phyloP scores from a whole-genome alignment of 225 moss, liverwort and hornwort genomes.

The Anthoceros angustus region DNA sequence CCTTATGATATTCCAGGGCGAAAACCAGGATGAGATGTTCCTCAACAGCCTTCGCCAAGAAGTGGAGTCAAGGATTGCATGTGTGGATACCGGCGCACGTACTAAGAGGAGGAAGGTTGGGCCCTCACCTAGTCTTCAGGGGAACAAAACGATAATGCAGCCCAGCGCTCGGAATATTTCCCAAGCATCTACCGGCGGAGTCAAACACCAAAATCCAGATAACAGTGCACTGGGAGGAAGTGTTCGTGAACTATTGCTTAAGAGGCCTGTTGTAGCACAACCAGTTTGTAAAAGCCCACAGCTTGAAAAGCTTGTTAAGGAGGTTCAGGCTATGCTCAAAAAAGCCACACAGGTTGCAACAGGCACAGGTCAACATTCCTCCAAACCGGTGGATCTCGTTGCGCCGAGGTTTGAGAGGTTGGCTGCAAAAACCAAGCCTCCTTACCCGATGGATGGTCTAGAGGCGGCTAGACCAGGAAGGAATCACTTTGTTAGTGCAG shows the following conservation, averaged over 20 bases:
- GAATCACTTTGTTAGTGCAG: constrained; percentile 8
- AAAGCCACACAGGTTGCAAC: neutral
- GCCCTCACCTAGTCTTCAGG: neutral
- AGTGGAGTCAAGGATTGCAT: neutral
- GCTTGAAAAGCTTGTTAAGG: neutral
- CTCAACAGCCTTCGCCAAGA: constrained; percentile 1
- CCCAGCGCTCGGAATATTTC: too few relatives aligned
- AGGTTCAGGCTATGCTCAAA: neutral
- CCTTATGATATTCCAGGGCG: neutral
- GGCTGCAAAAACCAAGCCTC: neutral
- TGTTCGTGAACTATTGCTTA: neutral
- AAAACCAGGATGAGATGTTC: neutral
- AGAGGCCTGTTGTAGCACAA: neutral
- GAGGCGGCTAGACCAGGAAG: neutral
- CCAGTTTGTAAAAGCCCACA: neutral
- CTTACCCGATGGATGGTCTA: neutral
- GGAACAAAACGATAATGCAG: neutral
- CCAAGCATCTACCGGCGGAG: too few relatives aligned
- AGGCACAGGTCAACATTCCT: neutral
- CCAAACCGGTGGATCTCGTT: too few relatives aligned
- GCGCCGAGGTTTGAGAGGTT: too few relatives aligned
- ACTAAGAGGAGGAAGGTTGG: neutral
- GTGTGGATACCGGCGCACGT: neutral
- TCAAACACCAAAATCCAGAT: too few relatives aligned
- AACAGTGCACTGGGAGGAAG: neutral